Percentiles rank a stretch among this genome's conserved stretches.
These are phyloP conservation scores for Extremus antarcticus DNA, from an alignment of 495 filamentous ascomycete species.

Conservation along the genomic window DNA sequence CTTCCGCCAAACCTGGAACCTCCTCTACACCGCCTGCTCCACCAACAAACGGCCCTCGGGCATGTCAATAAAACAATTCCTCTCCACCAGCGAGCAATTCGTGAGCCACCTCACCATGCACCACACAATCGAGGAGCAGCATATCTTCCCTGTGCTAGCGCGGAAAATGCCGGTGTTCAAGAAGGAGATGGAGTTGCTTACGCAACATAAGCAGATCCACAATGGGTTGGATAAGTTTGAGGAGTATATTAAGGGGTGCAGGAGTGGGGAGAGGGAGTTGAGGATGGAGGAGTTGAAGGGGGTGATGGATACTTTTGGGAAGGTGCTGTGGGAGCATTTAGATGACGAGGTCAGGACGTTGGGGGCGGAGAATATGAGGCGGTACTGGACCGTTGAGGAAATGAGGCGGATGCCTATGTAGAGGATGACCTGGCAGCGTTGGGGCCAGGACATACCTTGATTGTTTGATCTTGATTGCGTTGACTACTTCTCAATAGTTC, in stretches of 20 bases:
- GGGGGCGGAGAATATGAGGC: conserved; percentile 71
- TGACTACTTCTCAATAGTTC: background rate
- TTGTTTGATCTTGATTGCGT: no score
- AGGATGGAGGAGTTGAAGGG: conserved; percentile 54
- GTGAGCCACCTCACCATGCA: conserved; percentile 58
- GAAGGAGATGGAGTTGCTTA: conserved; percentile 52
- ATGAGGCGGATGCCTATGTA: conserved; percentile 62
- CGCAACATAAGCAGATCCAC: conserved; percentile 78
- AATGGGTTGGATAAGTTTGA: conserved; percentile 62
- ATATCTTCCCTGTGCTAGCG: conserved; percentile 71
- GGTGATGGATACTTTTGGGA: conserved; percentile 53
- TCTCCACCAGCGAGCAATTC: conserved; percentile 55
- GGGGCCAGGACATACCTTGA: no score
- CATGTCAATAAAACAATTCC: conserved; percentile 53
- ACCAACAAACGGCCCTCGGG: conserved; percentile 41
- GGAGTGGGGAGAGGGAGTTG: conserved; percentile 54
- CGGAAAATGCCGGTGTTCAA: conserved; percentile 72
- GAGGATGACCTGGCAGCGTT: no score
- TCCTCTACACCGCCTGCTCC: conserved; percentile 50
- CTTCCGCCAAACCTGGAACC: conserved; percentile 64
- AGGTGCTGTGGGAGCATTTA: conserved; percentile 34
- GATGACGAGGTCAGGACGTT: conserved; percentile 34
- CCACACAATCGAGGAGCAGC: conserved; percentile 74
- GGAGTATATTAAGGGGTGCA: conserved; percentile 55
- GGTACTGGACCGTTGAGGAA: conserved; percentile 69